Evolutionary conservation across 2,329 filamentous ascomycete genomes (phyloP).

Genomic region (Sarocladiaceae sp.): DNA sequence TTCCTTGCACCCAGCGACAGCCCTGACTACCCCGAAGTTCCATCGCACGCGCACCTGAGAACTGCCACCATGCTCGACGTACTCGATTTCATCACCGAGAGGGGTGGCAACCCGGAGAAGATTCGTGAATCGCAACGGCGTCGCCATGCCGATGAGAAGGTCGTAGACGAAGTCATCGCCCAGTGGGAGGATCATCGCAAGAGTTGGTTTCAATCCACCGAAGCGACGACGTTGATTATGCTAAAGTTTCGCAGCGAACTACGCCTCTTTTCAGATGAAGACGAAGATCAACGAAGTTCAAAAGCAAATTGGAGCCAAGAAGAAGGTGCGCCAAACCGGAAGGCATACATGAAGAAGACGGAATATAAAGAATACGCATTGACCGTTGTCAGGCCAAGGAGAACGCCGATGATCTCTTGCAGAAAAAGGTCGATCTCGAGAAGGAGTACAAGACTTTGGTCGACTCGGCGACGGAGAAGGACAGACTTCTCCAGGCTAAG

Average conservation of each 20-base stretch:
- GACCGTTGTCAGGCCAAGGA: conserved; percentile 63
- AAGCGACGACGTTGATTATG: neutral
- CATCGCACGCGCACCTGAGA: too few relatives aligned
- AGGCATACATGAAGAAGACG: too few relatives aligned
- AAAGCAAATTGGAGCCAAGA: conserved; percentile 85
- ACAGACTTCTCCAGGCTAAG: conserved; percentile 66
- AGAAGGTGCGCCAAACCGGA: conserved; percentile 77
- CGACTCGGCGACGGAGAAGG: conserved; percentile 69
- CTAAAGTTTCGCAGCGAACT: conserved; percentile 44
- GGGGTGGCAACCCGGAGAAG: conserved; percentile 83
- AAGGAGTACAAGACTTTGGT: conserved; percentile 77
- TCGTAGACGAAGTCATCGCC: conserved; percentile 84
- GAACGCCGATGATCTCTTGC: conserved; percentile 71
- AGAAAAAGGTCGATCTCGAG: conserved; percentile 70
- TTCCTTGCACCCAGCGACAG: too few relatives aligned
- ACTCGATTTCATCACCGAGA: conserved; percentile 73
- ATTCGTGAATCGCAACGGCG: conserved; percentile 87
- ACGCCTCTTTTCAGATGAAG: conserved; percentile 72
- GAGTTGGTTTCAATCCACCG: conserved; percentile 41
- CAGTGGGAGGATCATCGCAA: conserved; percentile 80
- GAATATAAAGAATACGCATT: neutral
- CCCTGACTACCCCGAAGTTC: too few relatives aligned
- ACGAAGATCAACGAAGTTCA: conserved; percentile 82
- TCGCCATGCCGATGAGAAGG: conserved; percentile 71
- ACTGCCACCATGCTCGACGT: conserved; percentile 61